Base-by-base conservation (phyloP, 495 filamentous ascomycete species). In the Aspergillus conjunctus region DNA sequence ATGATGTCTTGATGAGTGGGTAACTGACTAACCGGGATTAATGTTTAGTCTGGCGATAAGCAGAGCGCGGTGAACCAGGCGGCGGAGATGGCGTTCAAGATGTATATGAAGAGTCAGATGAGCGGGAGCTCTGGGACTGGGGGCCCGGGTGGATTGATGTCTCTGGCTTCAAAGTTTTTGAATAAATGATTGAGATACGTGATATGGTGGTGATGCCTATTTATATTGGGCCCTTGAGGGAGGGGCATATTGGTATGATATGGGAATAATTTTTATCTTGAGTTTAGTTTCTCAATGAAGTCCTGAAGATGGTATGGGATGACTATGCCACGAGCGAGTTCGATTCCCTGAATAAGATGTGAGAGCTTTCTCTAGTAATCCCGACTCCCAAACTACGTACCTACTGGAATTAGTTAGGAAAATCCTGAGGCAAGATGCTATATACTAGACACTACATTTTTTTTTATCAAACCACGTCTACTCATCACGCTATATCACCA, bases 51-150 rank as follows among this genome's bases (percentile, higher is more conserved):
- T 14, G 78, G 81, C 1, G 81, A 80, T 51, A 88, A 89, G 75
- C 83, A 89, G 68, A 79, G 80, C 57, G 87, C 83, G 51, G 67
- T 90, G 31, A 79, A 81, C 57, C 65, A 68, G 50, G 87, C 87
- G 8, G 87, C 82, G 0, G 77, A 88, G 74, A 83, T 85, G 77
- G 87, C 87, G 12, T 62, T 88, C 57, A 88, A 90, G 80, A 84
- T 89, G 82, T 89, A 87, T 64, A 73, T 87, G 77, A 85, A 87
- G 76, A 72, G 72, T 22, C 66, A 82, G 62, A 78, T 80, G 60
- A 78, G 81, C 67, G 78, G 80, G 55, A 66, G 73, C 20, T 73
- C 75, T 22, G 77, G 78, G 0, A 77, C 76, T 48, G 80, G 82
- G 22, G 78, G 80, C 44, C 68, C 75, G 30, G 57, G 71, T 48